Evolutionary conservation across 768 basidiomycete genomes (phyloP).

Genomic region (Coprinopsis sp.): DNA sequence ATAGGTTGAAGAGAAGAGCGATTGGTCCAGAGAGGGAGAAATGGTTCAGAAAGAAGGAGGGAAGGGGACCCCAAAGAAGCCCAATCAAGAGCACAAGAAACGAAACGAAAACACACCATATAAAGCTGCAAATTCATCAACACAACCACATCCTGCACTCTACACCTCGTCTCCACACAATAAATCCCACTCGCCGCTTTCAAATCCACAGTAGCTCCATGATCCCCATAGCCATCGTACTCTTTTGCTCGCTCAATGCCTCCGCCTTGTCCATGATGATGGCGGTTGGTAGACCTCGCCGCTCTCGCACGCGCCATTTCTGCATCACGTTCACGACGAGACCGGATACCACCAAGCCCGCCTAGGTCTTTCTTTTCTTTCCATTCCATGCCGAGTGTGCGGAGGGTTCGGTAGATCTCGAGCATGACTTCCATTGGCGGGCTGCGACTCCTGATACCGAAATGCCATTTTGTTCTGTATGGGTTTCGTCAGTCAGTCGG

Average conservation of each 20-base stretch:
- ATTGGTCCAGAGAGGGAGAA: no score
- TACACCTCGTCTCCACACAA: conserved; percentile 89
- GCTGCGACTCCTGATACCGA: conserved; percentile 90
- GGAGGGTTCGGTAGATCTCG: conserved; percentile 92
- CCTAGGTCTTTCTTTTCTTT: conserved; percentile 82
- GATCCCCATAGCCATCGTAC: conserved; percentile 54
- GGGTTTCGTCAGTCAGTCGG: no score
- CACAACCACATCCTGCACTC: conserved; percentile 90
- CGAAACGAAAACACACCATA: no score
- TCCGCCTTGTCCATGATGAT: conserved; percentile 17
- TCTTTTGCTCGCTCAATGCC: conserved; percentile 60
- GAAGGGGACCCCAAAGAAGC: no score
- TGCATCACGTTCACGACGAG: conserved; percentile 15
- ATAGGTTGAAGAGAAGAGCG: no score
- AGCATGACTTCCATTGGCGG: conserved; percentile 99
- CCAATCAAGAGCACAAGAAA: no score
- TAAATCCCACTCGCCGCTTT: conserved; percentile 76
- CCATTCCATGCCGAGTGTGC: conserved; percentile 95
- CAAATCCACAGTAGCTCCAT: conserved; percentile 63
- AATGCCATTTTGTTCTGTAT: conserved; percentile 92
- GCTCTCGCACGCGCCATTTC: conserved; percentile 13
- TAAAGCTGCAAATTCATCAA: conserved; percentile 98
- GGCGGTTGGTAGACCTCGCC: background rate
- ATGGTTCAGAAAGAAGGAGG: no score
- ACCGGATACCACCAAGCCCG: conserved; percentile 55